Conservation (phyloP, 1,284 basidiomycete genomes). For the Papiliotrema nemorosa region DNA sequence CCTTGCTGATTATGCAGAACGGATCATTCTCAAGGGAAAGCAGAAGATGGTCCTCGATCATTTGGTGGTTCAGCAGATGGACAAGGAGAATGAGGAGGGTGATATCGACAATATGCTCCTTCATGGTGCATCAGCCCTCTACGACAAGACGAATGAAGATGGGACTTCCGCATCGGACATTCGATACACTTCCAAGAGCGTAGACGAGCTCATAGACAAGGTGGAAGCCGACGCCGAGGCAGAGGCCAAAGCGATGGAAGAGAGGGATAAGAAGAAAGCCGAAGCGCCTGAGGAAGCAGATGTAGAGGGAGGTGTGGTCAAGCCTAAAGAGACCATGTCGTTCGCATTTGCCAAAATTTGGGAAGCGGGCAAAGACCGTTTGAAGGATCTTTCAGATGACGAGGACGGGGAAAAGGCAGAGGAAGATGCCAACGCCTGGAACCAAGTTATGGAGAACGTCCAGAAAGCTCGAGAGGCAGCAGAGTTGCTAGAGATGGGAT, state of each 20-base stretch:
- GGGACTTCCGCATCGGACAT: constrained; percentile 58
- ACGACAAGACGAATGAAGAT: constrained; percentile 57
- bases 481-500: constrained; percentile 7
- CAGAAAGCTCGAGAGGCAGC: constrained; percentile 19
- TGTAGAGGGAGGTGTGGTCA: constrained; percentile 8
- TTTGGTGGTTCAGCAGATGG: constrained; percentile 86
- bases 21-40: constrained; percentile 81
- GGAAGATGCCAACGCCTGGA: constrained; percentile 61
- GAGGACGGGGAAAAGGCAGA: constrained; percentile 52
- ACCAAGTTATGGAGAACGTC: constrained; percentile 45
- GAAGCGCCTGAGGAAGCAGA: constrained; percentile 21
- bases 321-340: constrained; percentile 44
- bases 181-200: constrained; percentile 68
- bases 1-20: constrained; percentile 55
- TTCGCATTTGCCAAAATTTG: constrained; percentile 86
- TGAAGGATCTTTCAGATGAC: constrained; percentile 64
- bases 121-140: constrained; percentile 74
- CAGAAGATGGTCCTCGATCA: constrained; percentile 88
- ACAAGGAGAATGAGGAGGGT: constrained; percentile 66
- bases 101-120: constrained; percentile 77
- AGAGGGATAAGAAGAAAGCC: constrained; percentile 50
- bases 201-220: constrained; percentile 76
- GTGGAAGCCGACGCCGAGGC: constrained; percentile 68
- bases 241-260: constrained; percentile 47
- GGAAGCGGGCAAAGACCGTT: constrained; percentile 67